A percentile compares a stretch with the other conserved stretches of the same genome.
Evolutionary conservation across 2,329 filamentous ascomycete genomes (phyloP).

Genomic region (Colletotrichum gloeosporioides): DNA sequence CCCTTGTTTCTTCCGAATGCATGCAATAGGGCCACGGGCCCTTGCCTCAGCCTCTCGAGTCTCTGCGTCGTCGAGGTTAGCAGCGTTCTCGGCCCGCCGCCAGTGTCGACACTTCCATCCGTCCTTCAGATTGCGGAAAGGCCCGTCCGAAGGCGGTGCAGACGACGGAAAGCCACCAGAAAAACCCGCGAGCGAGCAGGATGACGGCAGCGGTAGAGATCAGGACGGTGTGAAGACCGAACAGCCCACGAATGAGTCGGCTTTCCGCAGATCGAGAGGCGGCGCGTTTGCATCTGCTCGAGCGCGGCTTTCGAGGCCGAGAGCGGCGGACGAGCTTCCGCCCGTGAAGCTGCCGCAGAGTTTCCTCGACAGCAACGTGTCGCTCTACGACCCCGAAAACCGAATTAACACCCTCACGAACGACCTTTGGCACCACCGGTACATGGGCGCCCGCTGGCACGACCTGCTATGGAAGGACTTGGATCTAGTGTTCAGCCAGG

Average conservation of each 20-base stretch:
- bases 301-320: conserved; percentile 35
- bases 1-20: conserved; percentile 27
- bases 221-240: conserved; percentile 3
- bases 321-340: conserved; percentile 48
- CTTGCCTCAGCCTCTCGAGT: conserved; percentile 24
- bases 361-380: conserved; percentile 61
- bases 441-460: conserved; percentile 23
- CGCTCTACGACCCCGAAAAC: conserved; percentile 36
- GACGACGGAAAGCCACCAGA: conserved; percentile 21
- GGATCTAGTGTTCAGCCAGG: conserved; percentile 17
- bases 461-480: conserved; percentile 22
- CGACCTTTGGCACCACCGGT: conserved; percentile 21
- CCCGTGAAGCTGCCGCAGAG: conserved; percentile 59
- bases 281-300: conserved; percentile 29
- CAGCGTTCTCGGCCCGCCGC: conserved; percentile 12
- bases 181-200: conserved; percentile 19
- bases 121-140: conserved; percentile 17
- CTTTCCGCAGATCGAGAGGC: conserved; percentile 16
- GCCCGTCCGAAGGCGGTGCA: conserved; percentile 11
- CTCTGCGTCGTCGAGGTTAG: conserved; percentile 11
- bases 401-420: conserved; percentile 23
- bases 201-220: conserved; percentile 1
- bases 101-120: conserved; percentile 23
- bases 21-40: conserved; percentile 28
- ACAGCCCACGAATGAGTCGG: not conserved